These are phyloP conservation scores for Omphalea diandra DNA, from an alignment of 441 rosid genomes.

Conservation along the genomic window DNA sequence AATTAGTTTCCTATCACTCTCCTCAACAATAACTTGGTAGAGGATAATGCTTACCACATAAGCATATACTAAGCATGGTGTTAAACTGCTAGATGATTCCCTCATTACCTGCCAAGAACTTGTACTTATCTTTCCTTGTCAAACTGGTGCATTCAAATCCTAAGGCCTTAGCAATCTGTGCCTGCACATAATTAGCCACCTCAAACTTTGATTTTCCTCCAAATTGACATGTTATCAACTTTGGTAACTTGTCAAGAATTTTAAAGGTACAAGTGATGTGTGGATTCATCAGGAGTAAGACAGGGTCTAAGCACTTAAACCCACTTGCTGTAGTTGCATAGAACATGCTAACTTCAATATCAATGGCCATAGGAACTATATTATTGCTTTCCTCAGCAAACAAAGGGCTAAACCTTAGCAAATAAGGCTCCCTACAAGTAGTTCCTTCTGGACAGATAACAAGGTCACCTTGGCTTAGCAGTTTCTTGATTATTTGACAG, in stretches of 20 bases:
- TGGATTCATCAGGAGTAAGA: constrained; percentile 72
- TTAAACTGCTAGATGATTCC: constrained; percentile 24
- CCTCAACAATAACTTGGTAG: neutral
- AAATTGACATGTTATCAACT: constrained; percentile 44
- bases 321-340: constrained; percentile 85
- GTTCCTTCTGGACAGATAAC: constrained; percentile 93
- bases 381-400: constrained; percentile 72
- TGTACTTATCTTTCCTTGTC: constrained; percentile 73
- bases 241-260: constrained; percentile 50
- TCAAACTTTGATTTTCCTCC: constrained; percentile 67
- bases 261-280: constrained; percentile 44
- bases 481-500: constrained; percentile 45
- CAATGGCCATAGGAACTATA: constrained; percentile 65
- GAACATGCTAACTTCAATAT: constrained; percentile 59
- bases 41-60: too few species aligned
- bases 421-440: constrained; percentile 81
- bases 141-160: constrained; percentile 70
- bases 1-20: neutral
- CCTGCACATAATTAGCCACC: constrained; percentile 68
- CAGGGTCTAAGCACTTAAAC: constrained; percentile 67
- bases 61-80: too few species aligned
- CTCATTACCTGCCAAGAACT: constrained; percentile 64
- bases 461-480: constrained; percentile 59
- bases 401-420: constrained; percentile 75
- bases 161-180: constrained; percentile 54